Conservation (phyloP, 192 early-diverging fungal genomes). For the Linnemannia exigua region DNA sequence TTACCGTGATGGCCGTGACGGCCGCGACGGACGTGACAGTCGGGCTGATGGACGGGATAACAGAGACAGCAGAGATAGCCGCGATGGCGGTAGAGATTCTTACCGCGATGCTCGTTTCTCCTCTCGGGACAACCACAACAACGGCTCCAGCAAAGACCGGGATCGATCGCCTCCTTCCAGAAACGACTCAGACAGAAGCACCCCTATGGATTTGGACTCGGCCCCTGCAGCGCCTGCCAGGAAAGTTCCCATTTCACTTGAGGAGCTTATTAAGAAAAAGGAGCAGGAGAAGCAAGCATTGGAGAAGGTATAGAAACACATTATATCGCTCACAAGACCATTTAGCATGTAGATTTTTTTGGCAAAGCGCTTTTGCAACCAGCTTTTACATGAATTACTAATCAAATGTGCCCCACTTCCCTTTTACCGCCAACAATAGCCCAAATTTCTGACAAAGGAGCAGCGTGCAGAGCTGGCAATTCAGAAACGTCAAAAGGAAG, state of each 20-base stretch:
- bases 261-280: slow-evolving; percentile 80
- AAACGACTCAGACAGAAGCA: background rate
- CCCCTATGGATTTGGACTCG: slow-evolving; percentile 32
- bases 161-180: slow-evolving; percentile 26
- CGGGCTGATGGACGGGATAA: slow-evolving; percentile 37
- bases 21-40: slow-evolving; percentile 26
- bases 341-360: background rate
- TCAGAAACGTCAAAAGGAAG: slow-evolving; percentile 84
- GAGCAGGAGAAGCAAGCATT: slow-evolving; percentile 72
- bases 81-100: slow-evolving; percentile 25
- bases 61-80: slow-evolving; percentile 17
- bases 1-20: slow-evolving; percentile 54
- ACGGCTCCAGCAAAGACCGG: slow-evolving; percentile 5
- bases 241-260: slow-evolving; percentile 80
- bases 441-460: slow-evolving; percentile 92
- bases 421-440: slow-evolving; percentile 55
- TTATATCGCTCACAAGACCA: too few species aligned
- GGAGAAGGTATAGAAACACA: slow-evolving; percentile 65
- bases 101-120: slow-evolving; percentile 35
- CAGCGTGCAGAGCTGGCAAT: slow-evolving; percentile 90
- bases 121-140: slow-evolving; percentile 10
- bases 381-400: background rate
- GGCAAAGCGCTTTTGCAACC: slow-evolving; percentile 6
- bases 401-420: background rate
- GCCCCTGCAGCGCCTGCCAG: slow-evolving; percentile 9